phyloP scores from a whole-genome alignment of 2,329 filamentous ascomycete genomes.

The Diatrype stigma region DNA sequence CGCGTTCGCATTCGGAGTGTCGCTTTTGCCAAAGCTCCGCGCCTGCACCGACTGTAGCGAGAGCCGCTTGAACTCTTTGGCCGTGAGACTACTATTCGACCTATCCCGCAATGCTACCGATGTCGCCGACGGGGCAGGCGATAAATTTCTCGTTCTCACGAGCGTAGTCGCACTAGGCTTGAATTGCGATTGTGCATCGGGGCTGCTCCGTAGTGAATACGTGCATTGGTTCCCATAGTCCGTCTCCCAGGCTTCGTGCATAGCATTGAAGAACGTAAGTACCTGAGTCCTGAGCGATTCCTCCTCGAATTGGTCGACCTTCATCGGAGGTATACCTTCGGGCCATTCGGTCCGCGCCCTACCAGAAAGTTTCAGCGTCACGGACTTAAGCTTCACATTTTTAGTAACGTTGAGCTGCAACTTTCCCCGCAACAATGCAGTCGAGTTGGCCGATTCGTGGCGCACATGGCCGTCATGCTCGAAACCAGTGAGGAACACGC shows the following conservation, averaged over 20 bases:
- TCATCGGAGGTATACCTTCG: slow-evolving; percentile 86
- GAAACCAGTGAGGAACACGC: slow-evolving; percentile 74
- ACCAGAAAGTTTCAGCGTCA: slow-evolving; percentile 82
- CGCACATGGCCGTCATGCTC: slow-evolving; percentile 61
- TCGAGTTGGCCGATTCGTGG: slow-evolving; percentile 56
- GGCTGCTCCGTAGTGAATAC: slow-evolving; percentile 41
- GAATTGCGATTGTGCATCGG: slow-evolving; percentile 32
- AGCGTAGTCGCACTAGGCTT: slow-evolving; percentile 22
- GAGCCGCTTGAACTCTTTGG: slow-evolving; percentile 60
- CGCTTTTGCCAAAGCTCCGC: slow-evolving; percentile 79
- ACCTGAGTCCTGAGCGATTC: slow-evolving; percentile 84
- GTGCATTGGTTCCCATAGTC: slow-evolving; percentile 62
- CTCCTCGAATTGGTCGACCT: slow-evolving; percentile 77
- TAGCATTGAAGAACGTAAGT: slow-evolving; percentile 86
- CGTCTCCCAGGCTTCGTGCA: slow-evolving; percentile 56
- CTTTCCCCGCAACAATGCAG: slow-evolving; percentile 80
- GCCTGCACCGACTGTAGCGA: slow-evolving; percentile 79
- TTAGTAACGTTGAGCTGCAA: slow-evolving; percentile 81
- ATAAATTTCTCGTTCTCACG: not conserved
- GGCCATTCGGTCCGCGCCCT: slow-evolving; percentile 92
- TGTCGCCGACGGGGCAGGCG: slow-evolving; percentile 26
- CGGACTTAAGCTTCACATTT: slow-evolving; percentile 85
- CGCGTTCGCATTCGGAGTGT: slow-evolving; percentile 53
- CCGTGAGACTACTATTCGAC: slow-evolving; percentile 28
- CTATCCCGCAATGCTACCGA: slow-evolving; percentile 30